Evolutionary conservation across 495 filamentous ascomycete genomes (phyloP), one percentile per base, ranked within the genome.

Genomic region (Talaromyces stipitatus): DNA sequence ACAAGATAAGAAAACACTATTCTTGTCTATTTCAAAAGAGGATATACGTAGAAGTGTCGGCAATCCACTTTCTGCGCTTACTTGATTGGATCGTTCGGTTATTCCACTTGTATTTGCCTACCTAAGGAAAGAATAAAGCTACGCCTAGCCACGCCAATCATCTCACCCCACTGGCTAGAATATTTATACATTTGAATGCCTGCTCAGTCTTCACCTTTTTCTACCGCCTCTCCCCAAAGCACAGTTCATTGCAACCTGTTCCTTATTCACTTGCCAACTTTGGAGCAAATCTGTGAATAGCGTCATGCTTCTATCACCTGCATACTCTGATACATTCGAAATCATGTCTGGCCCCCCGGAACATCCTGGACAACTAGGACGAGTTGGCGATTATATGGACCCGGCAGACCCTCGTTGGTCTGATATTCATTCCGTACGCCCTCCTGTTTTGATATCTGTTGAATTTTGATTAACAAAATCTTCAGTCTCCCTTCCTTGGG

Each of bases 381-480:
- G 66, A 28, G 57, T 74, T 38, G 58, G 62, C 3, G 62, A 65
- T 2, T 75, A 56, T 61, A 74, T 72, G 56, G 64, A 68, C 10
- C 29, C 28, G 29, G 57, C 69, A 33, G 65, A 58, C 33, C 47
- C 66, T 7, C 58, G 66, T 32, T 77, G 74, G 74, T 27, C 66
- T 16, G 63, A 58, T 16, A 53, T 69, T 22, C 64, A 69, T 50
- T 57, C 69, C 46, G 74, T 77, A 74, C 57, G 72, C 60, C 14
- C 30, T 29, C n/a, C 30, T 24, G 30, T 2, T 29, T 54, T 38
- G 27, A 50, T 41, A 18, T 48, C 20, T 24, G 12, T 33, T 6
- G 30, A 33, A 33, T 33, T 7, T 33, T 7, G 30, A 7, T 33
- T 6, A 33, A 33, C 30, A 33, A 33, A 7, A 7, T 33, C 30